Conservation (phyloP, 495 filamentous ascomycete genomes). For the Glonium stellatum region DNA sequence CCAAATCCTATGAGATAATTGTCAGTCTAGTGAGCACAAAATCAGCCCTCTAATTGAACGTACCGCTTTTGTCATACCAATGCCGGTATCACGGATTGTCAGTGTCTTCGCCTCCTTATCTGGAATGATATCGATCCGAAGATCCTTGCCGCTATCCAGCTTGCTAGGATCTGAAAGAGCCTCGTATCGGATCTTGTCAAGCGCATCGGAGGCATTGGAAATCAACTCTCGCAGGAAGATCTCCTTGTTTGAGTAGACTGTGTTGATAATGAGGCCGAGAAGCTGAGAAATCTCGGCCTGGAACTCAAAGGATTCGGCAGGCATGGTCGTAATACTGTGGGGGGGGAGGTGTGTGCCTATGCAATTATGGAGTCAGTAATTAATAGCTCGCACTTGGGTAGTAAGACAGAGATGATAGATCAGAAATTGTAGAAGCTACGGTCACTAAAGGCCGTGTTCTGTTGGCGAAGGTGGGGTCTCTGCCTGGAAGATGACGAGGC, state of each 20-base stretch:
- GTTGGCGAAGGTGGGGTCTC: not conserved
- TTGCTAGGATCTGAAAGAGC: conserved; percentile 93
- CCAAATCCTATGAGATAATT: conserved; percentile 64
- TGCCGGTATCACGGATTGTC: conserved; percentile 94
- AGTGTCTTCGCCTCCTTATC: conserved; percentile 95
- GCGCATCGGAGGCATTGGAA: conserved; percentile 95
- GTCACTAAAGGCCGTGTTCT: not conserved
- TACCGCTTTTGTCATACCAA: conserved; percentile 99
- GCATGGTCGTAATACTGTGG: conserved; percentile 51
- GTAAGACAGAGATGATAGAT: not conserved
- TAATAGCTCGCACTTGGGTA: not conserved
- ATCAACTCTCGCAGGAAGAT: conserved; percentile 98
- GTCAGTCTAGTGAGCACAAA: conserved; percentile 21
- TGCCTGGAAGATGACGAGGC: conserved; percentile 1
- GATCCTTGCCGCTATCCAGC: conserved; percentile 93
- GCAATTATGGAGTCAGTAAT: not conserved
- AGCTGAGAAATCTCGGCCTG: conserved; percentile 99
- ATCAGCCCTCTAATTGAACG: conserved; percentile 39
- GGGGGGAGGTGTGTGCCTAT: conserved; percentile 17
- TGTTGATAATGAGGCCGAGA: conserved; percentile 98
- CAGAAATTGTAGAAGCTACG: not conserved
- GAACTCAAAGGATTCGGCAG: conserved; percentile 90
- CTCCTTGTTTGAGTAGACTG: conserved; percentile 99
- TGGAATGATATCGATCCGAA: conserved; percentile 96
- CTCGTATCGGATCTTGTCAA: conserved; percentile 99